Percentiles rank a stretch among this genome's conserved stretches.
Evolutionary conservation across 1,139 yeast genomes (phyloP).

Genomic region (Martiniozyma asiatica): DNA sequence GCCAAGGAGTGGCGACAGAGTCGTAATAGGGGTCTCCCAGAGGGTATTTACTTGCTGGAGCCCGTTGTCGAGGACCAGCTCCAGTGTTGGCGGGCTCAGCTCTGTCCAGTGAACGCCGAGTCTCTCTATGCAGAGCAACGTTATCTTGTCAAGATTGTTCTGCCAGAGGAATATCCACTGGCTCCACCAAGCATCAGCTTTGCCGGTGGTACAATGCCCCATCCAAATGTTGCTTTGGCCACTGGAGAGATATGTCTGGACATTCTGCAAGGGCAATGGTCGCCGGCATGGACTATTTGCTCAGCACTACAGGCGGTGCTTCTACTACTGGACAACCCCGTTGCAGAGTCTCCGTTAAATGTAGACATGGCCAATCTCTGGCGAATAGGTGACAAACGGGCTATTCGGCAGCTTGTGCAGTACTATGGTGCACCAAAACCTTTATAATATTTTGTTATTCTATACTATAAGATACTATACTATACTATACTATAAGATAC

Average conservation of each 20-base stretch:
- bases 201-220: constrained; percentile 38
- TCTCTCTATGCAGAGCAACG: no score
- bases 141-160: no score
- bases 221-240: constrained; percentile 58
- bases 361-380: constrained; percentile 75
- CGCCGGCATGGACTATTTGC: constrained; percentile 79
- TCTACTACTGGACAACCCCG: constrained; percentile 62
- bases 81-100: constrained; percentile 48
- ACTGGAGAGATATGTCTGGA: constrained; percentile 85
- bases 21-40: background rate
- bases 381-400: constrained; percentile 42
- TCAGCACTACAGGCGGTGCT: constrained; percentile 63
- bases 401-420: constrained; percentile 12
- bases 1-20: constrained; percentile 1
- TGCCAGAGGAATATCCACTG: constrained; percentile 43
- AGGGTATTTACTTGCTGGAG: background rate
- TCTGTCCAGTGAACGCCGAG: no score
- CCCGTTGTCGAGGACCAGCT: constrained; percentile 25
- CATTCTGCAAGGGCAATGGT: constrained; percentile 56
- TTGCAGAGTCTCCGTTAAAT: constrained; percentile 77
- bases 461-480: no score
- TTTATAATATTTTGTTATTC: no score
- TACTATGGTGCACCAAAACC: no score
- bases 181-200: constrained; percentile 58
- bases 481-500: no score